Evolutionary conservation across 1,139 yeast genomes (phyloP), one percentile per base, ranked within the genome.

Genomic region (Protomyces pachydermus): DNA sequence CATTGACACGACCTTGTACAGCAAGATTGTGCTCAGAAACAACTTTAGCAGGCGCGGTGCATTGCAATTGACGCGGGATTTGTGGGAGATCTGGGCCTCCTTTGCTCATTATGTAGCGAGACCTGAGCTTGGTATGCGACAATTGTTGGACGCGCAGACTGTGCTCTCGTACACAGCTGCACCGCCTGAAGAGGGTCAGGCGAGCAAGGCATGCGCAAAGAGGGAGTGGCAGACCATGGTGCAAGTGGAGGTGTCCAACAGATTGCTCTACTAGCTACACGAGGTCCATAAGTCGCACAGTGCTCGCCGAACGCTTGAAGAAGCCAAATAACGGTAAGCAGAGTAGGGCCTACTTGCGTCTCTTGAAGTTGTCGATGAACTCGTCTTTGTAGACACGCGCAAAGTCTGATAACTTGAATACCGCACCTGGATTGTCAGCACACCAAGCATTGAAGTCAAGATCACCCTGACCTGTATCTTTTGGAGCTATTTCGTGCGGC

Each of bases 41-140:
- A 55, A 58, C 16, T 65, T 65, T 14, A 54, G 61, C 34, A 32
- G 46, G 16, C 54, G 61, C 28, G 66, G 66, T 3, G 66, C 60
- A 18, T 25, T 39, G 12, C 66, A 65, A 32, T 54, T 65, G 54
- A 55, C 54, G 37, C 52, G 66, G 16, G 66, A 65, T 32, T 9
- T 65, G 20, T 53, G 54, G 42, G 67, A 62, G 51, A 32, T 62
- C 28, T 60, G 65, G 65, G 35, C 51, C 28, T 42, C 61, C 1
- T 64, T 60, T 38, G 51, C 60, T 8, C 55, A 45, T 14, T 61
- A 37, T 32, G 60, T 64, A 20, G 55, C 56, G 48, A 51, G 55
- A 51, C 64, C 66, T 3, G 66, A 64, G 34, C 48, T 37, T 10
- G 62, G 62, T 32, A 58, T 58, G 62, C 56, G 56, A 3, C 16